Evolutionary conservation across 2,329 filamentous ascomycete genomes (phyloP).

Genomic region (Penicillium sp.): DNA sequence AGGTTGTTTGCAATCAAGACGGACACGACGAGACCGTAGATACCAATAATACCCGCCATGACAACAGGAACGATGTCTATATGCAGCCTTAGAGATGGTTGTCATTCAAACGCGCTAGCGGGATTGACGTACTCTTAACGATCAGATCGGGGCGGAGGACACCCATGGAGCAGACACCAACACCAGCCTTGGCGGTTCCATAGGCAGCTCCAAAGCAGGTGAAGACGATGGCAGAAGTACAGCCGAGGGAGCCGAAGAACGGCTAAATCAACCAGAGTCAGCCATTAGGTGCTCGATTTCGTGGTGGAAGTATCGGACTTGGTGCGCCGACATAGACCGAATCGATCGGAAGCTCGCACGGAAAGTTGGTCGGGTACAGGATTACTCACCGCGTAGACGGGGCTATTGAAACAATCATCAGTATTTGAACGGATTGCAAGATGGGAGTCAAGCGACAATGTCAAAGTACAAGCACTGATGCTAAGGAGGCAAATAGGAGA

Average conservation of each 20-base stretch:
- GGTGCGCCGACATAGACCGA: conserved; percentile 7
- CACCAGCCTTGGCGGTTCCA: conserved; percentile 98
- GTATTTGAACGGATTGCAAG: conserved; percentile 17
- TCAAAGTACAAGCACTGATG: conserved; percentile 30
- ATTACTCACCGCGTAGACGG: conserved; percentile 95
- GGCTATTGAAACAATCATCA: conserved; percentile 61
- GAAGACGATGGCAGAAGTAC: conserved; percentile 93
- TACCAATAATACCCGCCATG: conserved; percentile 99
- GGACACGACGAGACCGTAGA: conserved; percentile 90
- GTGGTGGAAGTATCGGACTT: conserved; percentile 6
- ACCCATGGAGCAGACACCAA: conserved; percentile 98
- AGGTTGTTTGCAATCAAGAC: conserved; percentile 84
- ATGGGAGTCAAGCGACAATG: background rate
- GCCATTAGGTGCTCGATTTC: conserved; percentile 7
- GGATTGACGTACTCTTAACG: conserved; percentile 84
- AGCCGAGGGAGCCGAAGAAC: conserved; percentile 98
- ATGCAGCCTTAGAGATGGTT: conserved; percentile 15
- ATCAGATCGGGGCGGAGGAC: conserved; percentile 97
- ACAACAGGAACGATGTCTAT: conserved; percentile 98
- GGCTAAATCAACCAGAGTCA: conserved; percentile 55
- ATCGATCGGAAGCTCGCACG: conserved; percentile 2
- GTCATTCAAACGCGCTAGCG: background rate
- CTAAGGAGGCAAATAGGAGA: conserved; percentile 38
- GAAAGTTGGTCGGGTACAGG: conserved; percentile 2
- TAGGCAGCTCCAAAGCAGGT: conserved; percentile 96